Conservation (phyloP, 768 basidiomycete species). For the Suillus plorans region DNA sequence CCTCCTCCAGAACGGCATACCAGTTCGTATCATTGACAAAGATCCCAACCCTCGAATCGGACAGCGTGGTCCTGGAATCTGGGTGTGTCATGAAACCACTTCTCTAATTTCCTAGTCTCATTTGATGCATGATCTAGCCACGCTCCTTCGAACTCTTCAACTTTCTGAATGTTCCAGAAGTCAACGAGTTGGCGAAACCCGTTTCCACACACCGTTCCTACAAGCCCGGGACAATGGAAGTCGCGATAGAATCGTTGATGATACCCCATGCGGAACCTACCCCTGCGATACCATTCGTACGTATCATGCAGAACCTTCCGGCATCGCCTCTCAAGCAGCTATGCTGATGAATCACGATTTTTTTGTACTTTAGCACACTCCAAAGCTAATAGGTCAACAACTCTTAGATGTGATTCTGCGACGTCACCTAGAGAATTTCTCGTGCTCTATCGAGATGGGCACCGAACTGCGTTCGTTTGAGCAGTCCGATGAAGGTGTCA, state of each 20-base stretch:
- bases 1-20: slow-evolving; percentile 32
- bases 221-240: slow-evolving; percentile 14
- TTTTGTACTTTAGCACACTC: slow-evolving; percentile 12
- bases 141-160: slow-evolving; percentile 43
- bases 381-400: slow-evolving; percentile 20
- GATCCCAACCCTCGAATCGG: slow-evolving; percentile 32
- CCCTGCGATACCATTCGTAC: slow-evolving; percentile 27
- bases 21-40: slow-evolving; percentile 10
- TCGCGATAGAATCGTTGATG: slow-evolving; percentile 9
- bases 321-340: background rate
- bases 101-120: background rate
- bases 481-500: slow-evolving; percentile 32
- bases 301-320: background rate
- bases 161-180: slow-evolving; percentile 37
- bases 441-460: slow-evolving; percentile 34
- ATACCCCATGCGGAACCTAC: slow-evolving; percentile 18
- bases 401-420: slow-evolving; percentile 28
- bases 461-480: slow-evolving; percentile 35
- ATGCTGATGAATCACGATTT: background rate
- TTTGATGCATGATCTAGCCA: slow-evolving; percentile 26
- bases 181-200: slow-evolving; percentile 29
- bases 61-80: slow-evolving; percentile 38
- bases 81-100: slow-evolving; percentile 20
- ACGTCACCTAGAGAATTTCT: slow-evolving; percentile 19
- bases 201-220: slow-evolving; percentile 34